phyloP scores from a whole-genome alignment of 139 green algal species.

The Dunaliella primolecta region DNA sequence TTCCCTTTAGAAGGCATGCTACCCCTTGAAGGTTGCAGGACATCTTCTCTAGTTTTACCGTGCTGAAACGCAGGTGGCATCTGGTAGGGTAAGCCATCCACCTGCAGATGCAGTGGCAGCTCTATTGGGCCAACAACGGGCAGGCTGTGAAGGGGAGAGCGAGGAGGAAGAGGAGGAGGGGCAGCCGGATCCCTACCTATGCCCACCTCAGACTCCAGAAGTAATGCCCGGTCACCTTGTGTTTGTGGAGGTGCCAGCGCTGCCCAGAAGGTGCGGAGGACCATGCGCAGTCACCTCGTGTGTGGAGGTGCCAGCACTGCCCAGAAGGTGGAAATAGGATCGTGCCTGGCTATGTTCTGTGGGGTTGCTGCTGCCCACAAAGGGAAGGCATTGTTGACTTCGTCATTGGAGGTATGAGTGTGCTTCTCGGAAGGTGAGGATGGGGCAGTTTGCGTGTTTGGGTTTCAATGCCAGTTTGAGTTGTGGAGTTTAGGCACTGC shows the following conservation, averaged over 20 bases:
- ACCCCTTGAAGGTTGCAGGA: no score
- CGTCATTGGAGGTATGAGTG: not conserved
- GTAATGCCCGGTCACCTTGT: not conserved
- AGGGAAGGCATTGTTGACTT: not conserved
- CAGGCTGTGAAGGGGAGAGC: no score
- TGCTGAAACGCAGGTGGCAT: not conserved
- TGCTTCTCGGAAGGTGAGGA: no score
- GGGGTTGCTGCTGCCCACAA: not conserved
- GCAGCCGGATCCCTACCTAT: conserved; percentile 3
- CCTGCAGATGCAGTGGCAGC: no score
- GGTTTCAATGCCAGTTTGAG: no score
- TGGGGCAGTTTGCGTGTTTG: no score
- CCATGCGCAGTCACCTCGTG: not conserved
- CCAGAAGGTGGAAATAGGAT: conserved; percentile 8
- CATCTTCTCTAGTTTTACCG: no score
- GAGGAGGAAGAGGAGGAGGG: not conserved
- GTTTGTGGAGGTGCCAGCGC: conserved; percentile 4
- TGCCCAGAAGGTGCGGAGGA: not conserved
- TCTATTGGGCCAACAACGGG: no score
- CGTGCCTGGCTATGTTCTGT: not conserved
- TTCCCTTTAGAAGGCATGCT: no score
- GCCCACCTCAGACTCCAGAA: not conserved
- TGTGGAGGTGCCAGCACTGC: conserved; percentile 3
- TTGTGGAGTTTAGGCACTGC: no score
- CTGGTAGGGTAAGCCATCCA: no score